These are phyloP conservation scores for Lecanicillium sp. DNA, from an alignment of 2,329 filamentous ascomycete genomes.

Conservation along the genomic window DNA sequence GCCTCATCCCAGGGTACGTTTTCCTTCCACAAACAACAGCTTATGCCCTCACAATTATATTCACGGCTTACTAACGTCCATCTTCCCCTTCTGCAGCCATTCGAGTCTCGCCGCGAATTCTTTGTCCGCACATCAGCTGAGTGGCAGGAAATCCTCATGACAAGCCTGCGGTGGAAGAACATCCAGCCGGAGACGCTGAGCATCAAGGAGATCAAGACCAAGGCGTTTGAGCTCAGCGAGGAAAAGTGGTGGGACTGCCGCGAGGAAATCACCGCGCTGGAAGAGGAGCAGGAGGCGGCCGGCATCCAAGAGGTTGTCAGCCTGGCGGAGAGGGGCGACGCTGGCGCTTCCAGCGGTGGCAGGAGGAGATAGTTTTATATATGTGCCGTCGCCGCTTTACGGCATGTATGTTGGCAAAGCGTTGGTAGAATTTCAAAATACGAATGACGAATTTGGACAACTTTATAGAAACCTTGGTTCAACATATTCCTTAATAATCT, in stretches of 20 bases:
- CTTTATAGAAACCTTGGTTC: too few relatives aligned
- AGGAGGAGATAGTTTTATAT: constrained; percentile 19
- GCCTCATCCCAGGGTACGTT: constrained; percentile 56
- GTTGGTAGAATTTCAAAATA: too few relatives aligned
- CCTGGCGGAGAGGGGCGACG: constrained; percentile 64
- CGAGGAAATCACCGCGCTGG: constrained; percentile 83
- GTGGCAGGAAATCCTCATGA: constrained; percentile 85
- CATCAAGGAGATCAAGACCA: constrained; percentile 87
- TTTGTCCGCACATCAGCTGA: constrained; percentile 79
- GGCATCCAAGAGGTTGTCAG: constrained; percentile 93
- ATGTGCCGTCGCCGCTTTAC: too few relatives aligned
- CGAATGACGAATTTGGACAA: too few relatives aligned
- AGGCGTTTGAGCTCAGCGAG: constrained; percentile 84
- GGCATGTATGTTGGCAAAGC: too few relatives aligned
- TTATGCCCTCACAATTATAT: neutral
- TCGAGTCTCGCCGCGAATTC: constrained; percentile 87
- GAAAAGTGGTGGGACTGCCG: constrained; percentile 98
- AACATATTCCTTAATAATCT: too few relatives aligned
- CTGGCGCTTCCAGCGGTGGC: constrained; percentile 28
- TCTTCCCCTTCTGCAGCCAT: constrained; percentile 50
- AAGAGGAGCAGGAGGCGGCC: constrained; percentile 93
- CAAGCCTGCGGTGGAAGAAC: constrained; percentile 61
- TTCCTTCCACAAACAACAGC: neutral
- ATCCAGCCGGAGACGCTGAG: constrained; percentile 59
- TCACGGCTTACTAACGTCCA: neutral